A percentile compares a stretch with the other conserved stretches of the same genome.
phyloP scores from a whole-genome alignment of 495 filamentous ascomycete species.

The Trichoderma asperelloides region DNA sequence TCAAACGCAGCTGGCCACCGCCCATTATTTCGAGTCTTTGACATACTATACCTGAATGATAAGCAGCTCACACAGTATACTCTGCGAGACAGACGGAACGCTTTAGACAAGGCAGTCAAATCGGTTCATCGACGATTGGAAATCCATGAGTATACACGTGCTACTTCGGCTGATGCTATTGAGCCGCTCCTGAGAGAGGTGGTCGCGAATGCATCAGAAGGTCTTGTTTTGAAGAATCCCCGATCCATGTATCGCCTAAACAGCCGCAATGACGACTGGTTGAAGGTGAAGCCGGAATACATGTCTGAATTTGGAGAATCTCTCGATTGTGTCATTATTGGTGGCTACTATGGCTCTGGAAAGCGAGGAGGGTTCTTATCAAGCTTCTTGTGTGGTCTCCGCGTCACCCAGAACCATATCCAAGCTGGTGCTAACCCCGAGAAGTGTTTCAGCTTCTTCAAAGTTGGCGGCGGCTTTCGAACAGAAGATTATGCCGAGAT shows the following conservation, averaged over 20 bases:
- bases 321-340: conserved; percentile 79
- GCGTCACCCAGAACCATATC: conserved; percentile 61
- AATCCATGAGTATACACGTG: conserved; percentile 64
- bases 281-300: conserved; percentile 98
- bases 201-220: conserved; percentile 81
- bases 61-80: conserved; percentile 70
- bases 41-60: conserved; percentile 84
- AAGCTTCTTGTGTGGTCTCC: conserved; percentile 79
- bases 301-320: conserved; percentile 96
- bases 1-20: conserved; percentile 56
- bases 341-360: conserved; percentile 88
- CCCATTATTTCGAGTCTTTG: conserved; percentile 80
- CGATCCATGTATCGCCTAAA: conserved; percentile 78
- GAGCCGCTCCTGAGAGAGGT: conserved; percentile 72
- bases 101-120: conserved; percentile 57
- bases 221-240: conserved; percentile 90
- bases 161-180: conserved; percentile 58
- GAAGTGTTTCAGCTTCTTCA: conserved; percentile 88
- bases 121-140: conserved; percentile 69
- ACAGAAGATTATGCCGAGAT: conserved; percentile 78
- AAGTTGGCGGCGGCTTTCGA: conserved; percentile 87
- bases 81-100: conserved; percentile 70
- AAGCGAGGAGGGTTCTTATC: conserved; percentile 72
- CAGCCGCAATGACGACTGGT: conserved; percentile 92
- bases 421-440: conserved; percentile 45